Evolutionary conservation across 441 rosid species (phyloP).

Genomic region (Macaranga tanarius): DNA sequence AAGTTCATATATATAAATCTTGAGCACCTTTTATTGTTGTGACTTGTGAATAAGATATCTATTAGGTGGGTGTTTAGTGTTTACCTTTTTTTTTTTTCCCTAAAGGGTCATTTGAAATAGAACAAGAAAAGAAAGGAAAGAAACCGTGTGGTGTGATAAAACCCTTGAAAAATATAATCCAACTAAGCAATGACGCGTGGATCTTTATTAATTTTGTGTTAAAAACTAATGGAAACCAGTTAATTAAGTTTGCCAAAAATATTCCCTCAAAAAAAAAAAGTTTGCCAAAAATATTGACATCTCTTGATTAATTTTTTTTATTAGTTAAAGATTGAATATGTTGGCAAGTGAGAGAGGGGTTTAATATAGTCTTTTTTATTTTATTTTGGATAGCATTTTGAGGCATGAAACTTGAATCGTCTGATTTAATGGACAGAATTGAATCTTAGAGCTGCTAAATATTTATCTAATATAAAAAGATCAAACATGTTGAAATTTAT

Average conservation of each 20-base stretch:
- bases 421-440: too few species aligned
- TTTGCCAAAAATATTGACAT: conserved; percentile 11
- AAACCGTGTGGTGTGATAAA: conserved; percentile 17
- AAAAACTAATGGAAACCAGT: conserved; percentile 18
- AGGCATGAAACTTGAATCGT: too few species aligned
- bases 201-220: neutral
- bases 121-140: neutral
- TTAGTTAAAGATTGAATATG: too few species aligned
- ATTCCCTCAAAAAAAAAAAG: too few species aligned
- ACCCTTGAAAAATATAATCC: neutral
- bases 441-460: too few species aligned
- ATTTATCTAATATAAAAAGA: too few species aligned
- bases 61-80: neutral
- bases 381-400: too few species aligned
- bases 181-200: conserved; percentile 25
- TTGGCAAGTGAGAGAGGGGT: too few species aligned
- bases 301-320: too few species aligned
- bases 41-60: neutral
- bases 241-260: conserved; percentile 4
- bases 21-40: neutral
- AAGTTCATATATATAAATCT: neutral
- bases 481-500: too few species aligned
- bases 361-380: too few species aligned
- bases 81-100: neutral
- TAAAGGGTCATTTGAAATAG: neutral